Conservation (phyloP, 1,284 basidiomycete genomes). For the Bjerkandera adusta region DNA sequence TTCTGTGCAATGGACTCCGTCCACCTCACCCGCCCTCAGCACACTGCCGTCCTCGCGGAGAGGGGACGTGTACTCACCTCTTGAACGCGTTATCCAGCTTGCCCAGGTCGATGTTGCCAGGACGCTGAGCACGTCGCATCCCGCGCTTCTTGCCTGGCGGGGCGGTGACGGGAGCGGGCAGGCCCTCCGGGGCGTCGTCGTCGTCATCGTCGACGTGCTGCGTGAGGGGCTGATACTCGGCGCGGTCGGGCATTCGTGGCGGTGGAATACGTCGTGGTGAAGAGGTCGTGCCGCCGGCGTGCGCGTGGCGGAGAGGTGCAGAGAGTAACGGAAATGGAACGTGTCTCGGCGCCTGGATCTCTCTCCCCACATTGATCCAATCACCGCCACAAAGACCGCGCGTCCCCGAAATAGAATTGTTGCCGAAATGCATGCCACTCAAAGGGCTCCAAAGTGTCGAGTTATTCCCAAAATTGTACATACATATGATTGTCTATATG, state of each 20-base stretch:
- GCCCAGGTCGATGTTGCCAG: conserved; percentile 70
- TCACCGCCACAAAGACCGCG: conserved; percentile 11
- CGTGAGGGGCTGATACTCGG: conserved; percentile 68
- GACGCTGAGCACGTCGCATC: conserved; percentile 45
- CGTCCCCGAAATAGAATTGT: too few species aligned
- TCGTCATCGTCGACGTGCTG: conserved; percentile 57
- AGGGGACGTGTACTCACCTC: conserved; percentile 40
- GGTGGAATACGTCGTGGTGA: not conserved
- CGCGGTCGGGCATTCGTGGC: conserved; percentile 48
- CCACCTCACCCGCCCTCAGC: conserved; percentile 50
- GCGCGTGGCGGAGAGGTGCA: not conserved
- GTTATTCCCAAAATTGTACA: too few species aligned
- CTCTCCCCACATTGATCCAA: not conserved
- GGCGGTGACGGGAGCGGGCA: conserved; percentile 30
- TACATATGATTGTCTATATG: too few species aligned
- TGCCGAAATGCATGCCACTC: too few species aligned
- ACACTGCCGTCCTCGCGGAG: not conserved
- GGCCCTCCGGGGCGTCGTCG: conserved; percentile 42
- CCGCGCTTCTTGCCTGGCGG: conserved; percentile 34
- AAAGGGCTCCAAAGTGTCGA: too few species aligned
- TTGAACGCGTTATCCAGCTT: conserved; percentile 82
- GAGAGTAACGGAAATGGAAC: not conserved
- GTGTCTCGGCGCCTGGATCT: conserved; percentile 4
- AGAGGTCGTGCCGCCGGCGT: not conserved
- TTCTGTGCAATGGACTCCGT: conserved; percentile 83